Evolutionary conservation across 495 filamentous ascomycete genomes (phyloP), one percentile per base, ranked within the genome.

Genomic region (Penicillium goetzii): DNA sequence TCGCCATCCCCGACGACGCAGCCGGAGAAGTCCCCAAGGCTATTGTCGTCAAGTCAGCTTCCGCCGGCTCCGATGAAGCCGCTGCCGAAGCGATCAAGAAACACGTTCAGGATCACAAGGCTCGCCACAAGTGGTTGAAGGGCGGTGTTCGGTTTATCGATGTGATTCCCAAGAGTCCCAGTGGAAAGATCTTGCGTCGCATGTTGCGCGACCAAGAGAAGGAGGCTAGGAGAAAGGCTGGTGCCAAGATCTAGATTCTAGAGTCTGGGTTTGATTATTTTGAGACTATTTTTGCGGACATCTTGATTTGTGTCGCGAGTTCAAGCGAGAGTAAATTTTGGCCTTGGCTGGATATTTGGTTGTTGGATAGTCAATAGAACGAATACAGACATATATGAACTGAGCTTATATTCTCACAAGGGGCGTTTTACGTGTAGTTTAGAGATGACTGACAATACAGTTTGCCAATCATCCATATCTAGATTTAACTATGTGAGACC

Each of bases 21-120:
- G 86, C 89, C 14, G 92, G 92, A 49, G 93, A 97, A 74, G 84
- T 91, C 12, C 92, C 93, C 57, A 97, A 96, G 76, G 93, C 93
- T 0, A 93, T 90, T 61, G 87, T 97, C 9, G 91, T 93, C 30
- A 94, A 91, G 68, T 84, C 89, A 0, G 68, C 85, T 0, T 81
- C 83, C 2, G 83, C 85, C 1, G 80, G 83, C 1, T 63, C 84
- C 2, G 86, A 89, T 65, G 88, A 92, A 26, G 82, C 79, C 17
- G 80, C 83, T 61, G 73, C 88, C 19, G 76, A 85, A 36, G 82
- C 88, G 17, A 93, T 97, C 60, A 72, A 79, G 68, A 90, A 89
- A 72, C 81, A 93, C 69, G 91, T 97, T 5, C 85, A 92, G 71
- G 81, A 92, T 38, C 87, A 92, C 76, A 96, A 96, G 76, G 88